Percentiles rank a stretch among this genome's conserved stretches.
Conservation (phyloP, 208 protist species). For the Histomonas meleagridis region DNA sequence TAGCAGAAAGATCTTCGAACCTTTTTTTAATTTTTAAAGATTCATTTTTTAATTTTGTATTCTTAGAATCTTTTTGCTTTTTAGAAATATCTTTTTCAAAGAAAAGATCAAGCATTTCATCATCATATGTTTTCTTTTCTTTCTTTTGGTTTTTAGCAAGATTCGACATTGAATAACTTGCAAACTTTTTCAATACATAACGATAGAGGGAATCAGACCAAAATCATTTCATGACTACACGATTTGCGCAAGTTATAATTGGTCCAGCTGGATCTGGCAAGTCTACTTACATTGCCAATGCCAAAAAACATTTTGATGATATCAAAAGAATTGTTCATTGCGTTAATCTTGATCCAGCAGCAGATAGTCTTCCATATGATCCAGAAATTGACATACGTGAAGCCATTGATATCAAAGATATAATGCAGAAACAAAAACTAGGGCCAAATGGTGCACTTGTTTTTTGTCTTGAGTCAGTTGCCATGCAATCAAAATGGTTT, state of each 20-base stretch:
- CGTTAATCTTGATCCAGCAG: slow-evolving; percentile 9
- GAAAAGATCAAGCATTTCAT: too few species aligned
- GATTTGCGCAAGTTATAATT: neutral
- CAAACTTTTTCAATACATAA: too few species aligned
- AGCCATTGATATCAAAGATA: slow-evolving; percentile 52
- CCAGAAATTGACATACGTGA: neutral
- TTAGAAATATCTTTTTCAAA: too few species aligned
- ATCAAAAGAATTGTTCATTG: neutral
- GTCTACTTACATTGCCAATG: neutral
- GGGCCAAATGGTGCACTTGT: slow-evolving; percentile 68
- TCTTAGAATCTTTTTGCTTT: too few species aligned
- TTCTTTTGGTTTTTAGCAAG: too few species aligned
- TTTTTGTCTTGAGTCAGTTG: slow-evolving; percentile 67
- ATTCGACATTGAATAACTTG: too few species aligned
- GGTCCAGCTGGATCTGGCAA: neutral
- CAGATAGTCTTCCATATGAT: neutral
- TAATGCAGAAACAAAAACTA: slow-evolving; percentile 61
- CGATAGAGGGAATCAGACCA: too few species aligned
- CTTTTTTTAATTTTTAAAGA: too few species aligned
- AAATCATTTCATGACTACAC: neutral
- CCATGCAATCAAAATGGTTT: slow-evolving; percentile 49
- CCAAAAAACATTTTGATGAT: neutral
- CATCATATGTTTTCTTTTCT: too few species aligned
- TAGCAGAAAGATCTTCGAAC: too few species aligned
- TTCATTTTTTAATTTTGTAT: too few species aligned